Base-by-base conservation (phyloP, 352 stramenopile genomes). In the Globisporangium okanoganense region DNA sequence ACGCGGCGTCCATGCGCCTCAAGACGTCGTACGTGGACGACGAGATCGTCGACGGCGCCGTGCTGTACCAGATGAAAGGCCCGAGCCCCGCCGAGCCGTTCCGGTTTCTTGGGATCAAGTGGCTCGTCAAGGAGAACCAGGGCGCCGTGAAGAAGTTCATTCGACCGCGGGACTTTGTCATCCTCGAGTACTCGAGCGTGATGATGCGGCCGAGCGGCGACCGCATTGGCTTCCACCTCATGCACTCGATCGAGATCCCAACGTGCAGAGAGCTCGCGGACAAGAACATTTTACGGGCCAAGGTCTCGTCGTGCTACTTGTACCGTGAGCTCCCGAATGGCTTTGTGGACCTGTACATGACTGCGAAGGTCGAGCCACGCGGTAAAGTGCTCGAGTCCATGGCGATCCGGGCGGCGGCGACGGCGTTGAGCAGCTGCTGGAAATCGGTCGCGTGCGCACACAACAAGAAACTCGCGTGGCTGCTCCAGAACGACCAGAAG, bases 391-490 rank as follows among this genome's bases (percentile, higher is more conserved):
- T 80, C 1, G 71, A 79, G 25, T 72, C 71, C 12, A 59, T 83
- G 51, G 76, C 76, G 8, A 47, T 89, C 49, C 69, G 67, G 0
- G 71, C 73, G 6, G 71, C 71, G 1, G 82, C 79, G 10, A 62
- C 35, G 9, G 67, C 70, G 16, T 72, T 91, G n/a, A 79, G 71
- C n/a, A 77, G 69, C 57, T 86, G 75, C 66, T 87, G 81, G 77
- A 82, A 85, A 56, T 76, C 70, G 1, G 75, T 89, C 18, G 70
- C 44, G 35, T 91, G 82, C 36, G 72, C 82, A 13, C 77, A 91
- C 50, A 84, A 72, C 71, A 88, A 87, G 66, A 91, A 91, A 36
- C 76, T 91, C 29, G 78, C 74, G 7, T 87, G 71, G 61, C 75
- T 68, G 41, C 56, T 85, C 27, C 70, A 82, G 36, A 70, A 66